Evolutionary conservation across 23 red algal genomes (phyloP).

Genomic region (Agarophyton chilense): DNA sequence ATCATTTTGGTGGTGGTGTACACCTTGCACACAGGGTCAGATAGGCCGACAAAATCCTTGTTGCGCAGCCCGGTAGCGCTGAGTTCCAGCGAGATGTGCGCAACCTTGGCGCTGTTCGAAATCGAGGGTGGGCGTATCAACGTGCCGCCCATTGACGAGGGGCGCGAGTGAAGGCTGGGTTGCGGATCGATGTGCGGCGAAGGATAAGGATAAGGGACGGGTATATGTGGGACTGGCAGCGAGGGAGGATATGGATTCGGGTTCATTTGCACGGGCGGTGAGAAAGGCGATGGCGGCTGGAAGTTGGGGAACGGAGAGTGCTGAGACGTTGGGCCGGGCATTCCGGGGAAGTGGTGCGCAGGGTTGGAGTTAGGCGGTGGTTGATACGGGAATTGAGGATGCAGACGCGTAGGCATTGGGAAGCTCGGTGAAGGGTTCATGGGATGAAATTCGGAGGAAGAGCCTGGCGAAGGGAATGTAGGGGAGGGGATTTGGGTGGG

Average conservation of each 20-base stretch:
- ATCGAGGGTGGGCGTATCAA: neutral
- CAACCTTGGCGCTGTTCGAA: neutral
- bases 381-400: too few relatives aligned
- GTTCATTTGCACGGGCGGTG: neutral
- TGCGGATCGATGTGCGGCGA: neutral
- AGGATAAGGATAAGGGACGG: neutral
- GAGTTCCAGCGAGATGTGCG: slow-evolving; percentile 53
- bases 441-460: too few relatives aligned
- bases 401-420: too few relatives aligned
- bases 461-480: neutral
- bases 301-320: neutral
- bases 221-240: too few relatives aligned
- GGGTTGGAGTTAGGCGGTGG: too few relatives aligned
- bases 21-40: slow-evolving; percentile 55
- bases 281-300: neutral
- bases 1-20: neutral
- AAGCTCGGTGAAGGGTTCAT: too few relatives aligned
- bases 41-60: slow-evolving; percentile 49
- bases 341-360: too few relatives aligned
- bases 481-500: neutral
- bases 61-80: slow-evolving; percentile 47
- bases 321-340: neutral
- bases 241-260: too few relatives aligned
- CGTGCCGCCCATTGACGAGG: neutral
- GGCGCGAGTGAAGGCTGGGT: neutral